phyloP scores from a whole-genome alignment of 257 asterid genomes.

The Knoxia roxburghii region DNA sequence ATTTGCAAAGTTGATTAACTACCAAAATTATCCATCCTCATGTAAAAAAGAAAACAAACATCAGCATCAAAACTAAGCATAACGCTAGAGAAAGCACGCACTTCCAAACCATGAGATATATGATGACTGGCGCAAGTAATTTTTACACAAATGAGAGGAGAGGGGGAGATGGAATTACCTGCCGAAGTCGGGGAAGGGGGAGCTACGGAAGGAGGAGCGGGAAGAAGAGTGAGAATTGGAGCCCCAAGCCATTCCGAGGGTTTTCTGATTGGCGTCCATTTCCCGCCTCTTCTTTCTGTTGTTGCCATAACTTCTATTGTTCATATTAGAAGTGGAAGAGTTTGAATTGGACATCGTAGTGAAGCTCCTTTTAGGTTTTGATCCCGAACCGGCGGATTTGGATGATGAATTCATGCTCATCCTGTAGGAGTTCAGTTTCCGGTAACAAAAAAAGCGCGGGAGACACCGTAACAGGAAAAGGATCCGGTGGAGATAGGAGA shows the following conservation, averaged over 20 bases:
- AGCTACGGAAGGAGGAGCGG: conserved; percentile 47
- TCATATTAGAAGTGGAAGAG: conserved; percentile 31
- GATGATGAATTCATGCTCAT: conserved; percentile 45
- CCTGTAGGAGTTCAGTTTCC: background rate
- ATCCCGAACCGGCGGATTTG: conserved; percentile 24
- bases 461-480: too few relatives aligned
- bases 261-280: conserved; percentile 57
- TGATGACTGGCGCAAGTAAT: too few relatives aligned
- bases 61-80: background rate
- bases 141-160: background rate
- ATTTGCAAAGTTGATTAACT: too few relatives aligned
- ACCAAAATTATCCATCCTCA: background rate
- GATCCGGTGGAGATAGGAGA: background rate
- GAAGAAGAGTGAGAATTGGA: conserved; percentile 66
- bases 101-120: too few relatives aligned
- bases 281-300: conserved; percentile 48
- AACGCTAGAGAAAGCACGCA: background rate
- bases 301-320: conserved; percentile 28
- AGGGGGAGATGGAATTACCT: conserved; percentile 32
- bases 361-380: conserved; percentile 52
- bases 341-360: conserved; percentile 44
- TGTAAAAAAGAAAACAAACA: background rate
- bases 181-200: conserved; percentile 86
- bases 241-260: conserved; percentile 94
- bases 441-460: background rate